Evolutionary conservation across 2,329 filamentous ascomycete genomes (phyloP).

Genomic region (Colletotrichum zoysiae): DNA sequence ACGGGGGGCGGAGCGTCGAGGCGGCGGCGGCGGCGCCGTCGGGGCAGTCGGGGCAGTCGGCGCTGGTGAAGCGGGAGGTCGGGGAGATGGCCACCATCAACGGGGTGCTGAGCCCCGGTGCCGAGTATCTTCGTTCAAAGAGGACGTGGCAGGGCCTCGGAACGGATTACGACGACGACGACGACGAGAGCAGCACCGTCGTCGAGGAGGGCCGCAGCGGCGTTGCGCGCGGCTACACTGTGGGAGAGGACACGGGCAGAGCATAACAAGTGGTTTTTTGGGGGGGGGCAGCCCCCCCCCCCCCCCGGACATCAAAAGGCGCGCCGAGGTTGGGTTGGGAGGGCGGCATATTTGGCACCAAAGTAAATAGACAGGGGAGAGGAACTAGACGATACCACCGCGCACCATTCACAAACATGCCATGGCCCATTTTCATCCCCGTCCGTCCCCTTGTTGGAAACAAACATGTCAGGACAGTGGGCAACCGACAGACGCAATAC

Average conservation of each 20-base stretch:
- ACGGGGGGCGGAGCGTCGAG: conserved; percentile 45
- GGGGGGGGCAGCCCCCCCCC: no score
- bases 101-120: conserved; percentile 89
- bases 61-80: conserved; percentile 71
- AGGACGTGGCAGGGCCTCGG: conserved; percentile 94
- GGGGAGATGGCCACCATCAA: conserved; percentile 85
- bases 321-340: background rate
- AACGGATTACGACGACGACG: conserved; percentile 88
- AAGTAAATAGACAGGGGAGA: background rate
- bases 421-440: background rate
- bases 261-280: conserved; percentile 2
- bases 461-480: background rate
- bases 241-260: conserved; percentile 66
- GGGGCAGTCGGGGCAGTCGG: no score
- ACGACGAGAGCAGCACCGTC: conserved; percentile 70
- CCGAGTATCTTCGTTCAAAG: conserved; percentile 84
- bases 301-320: background rate
- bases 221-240: conserved; percentile 88
- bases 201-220: conserved; percentile 89
- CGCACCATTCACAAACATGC: background rate
- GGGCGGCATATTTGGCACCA: background rate
- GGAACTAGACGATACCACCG: conserved; percentile 8
- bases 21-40: conserved; percentile 28
- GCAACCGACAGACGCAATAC: background rate
- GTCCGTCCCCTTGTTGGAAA: no score